Conservation (phyloP, 1,139 yeast species). For the Saccharomyces hybrid region DNA sequence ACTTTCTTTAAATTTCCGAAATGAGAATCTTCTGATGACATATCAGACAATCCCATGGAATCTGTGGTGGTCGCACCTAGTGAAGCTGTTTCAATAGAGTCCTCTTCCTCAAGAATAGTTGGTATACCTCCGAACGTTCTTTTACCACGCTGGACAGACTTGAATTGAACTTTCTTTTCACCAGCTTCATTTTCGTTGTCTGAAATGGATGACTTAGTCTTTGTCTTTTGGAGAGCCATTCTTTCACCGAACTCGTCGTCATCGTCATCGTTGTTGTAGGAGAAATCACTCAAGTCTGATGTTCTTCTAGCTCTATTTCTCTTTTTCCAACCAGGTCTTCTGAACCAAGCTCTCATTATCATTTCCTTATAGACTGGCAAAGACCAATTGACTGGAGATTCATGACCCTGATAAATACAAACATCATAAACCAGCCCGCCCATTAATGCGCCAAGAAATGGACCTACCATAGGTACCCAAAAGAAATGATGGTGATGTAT, state of each 20-base stretch:
- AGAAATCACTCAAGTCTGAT: conserved; percentile 26
- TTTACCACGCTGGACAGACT: conserved; percentile 21
- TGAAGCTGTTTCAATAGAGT: conserved; percentile 19
- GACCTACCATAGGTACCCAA: conserved; percentile 45
- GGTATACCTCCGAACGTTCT: conserved; percentile 25
- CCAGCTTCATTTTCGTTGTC: conserved; percentile 13
- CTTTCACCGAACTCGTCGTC: neutral
- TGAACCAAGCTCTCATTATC: conserved; percentile 22
- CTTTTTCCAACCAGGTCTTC: conserved; percentile 25
- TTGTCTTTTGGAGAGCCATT: conserved; percentile 11
- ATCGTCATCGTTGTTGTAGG: conserved; percentile 20
- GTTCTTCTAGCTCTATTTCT: conserved; percentile 23
- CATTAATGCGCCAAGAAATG: conserved; percentile 37
- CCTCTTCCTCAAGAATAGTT: conserved; percentile 26
- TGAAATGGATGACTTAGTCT: conserved; percentile 11
- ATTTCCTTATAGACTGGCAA: conserved; percentile 22
- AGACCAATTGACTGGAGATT: conserved; percentile 42
- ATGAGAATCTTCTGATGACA: conserved; percentile 9
- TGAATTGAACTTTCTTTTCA: conserved; percentile 22
- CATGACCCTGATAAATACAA: conserved; percentile 42
- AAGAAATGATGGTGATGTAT: conserved; percentile 36
- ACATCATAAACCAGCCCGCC: conserved; percentile 43
- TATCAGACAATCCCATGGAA: conserved; percentile 15
- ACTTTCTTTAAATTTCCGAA: neutral
- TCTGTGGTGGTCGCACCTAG: conserved; percentile 15